phyloP scores from a whole-genome alignment of 345 rosid genomes.

The Murraya koenigii region DNA sequence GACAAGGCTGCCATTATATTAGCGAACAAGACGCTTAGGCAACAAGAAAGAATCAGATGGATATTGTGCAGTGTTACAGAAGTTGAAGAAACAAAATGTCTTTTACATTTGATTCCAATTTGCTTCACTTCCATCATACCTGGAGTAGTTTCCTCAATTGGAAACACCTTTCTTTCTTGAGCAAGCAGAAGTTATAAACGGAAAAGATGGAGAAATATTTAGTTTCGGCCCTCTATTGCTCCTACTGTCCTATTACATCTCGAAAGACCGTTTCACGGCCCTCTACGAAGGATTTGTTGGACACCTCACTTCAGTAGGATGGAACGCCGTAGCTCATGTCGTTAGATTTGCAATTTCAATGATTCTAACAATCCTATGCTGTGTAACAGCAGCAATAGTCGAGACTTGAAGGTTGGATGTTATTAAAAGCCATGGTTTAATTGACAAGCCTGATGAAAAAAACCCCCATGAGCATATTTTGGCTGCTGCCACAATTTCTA shows the following conservation, averaged over 20 bases:
- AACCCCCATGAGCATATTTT: conserved; percentile 31
- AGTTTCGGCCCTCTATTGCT: conserved; percentile 33
- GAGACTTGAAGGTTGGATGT: conserved; percentile 30
- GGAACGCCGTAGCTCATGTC: conserved; percentile 5
- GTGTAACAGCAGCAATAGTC: conserved; percentile 34
- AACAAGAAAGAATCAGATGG: conserved; percentile 36
- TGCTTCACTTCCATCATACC: conserved; percentile 27
- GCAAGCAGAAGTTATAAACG: conserved; percentile 26
- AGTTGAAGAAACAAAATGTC: conserved; percentile 39
- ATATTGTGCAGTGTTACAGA: conserved; percentile 42
- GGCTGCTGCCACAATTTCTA: conserved; percentile 39
- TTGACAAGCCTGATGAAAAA: conserved; percentile 17
- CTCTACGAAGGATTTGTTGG: background rate
- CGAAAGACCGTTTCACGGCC: background rate
- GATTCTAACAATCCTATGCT: conserved; percentile 29
- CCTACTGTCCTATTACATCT: conserved; percentile 20
- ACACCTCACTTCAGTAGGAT: background rate
- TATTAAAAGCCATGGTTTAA: conserved; percentile 16
- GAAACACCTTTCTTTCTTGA: conserved; percentile 37
- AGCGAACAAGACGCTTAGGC: conserved; percentile 19
- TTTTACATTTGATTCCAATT: conserved; percentile 23
- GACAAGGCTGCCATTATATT: conserved; percentile 39
- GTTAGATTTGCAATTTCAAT: conserved; percentile 36
- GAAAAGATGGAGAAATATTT: conserved; percentile 16
- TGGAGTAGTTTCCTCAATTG: conserved; percentile 31